These are phyloP conservation scores for Mollisiaceae sp. DNA, from an alignment of 2,329 filamentous ascomycete genomes.

Conservation along the genomic window DNA sequence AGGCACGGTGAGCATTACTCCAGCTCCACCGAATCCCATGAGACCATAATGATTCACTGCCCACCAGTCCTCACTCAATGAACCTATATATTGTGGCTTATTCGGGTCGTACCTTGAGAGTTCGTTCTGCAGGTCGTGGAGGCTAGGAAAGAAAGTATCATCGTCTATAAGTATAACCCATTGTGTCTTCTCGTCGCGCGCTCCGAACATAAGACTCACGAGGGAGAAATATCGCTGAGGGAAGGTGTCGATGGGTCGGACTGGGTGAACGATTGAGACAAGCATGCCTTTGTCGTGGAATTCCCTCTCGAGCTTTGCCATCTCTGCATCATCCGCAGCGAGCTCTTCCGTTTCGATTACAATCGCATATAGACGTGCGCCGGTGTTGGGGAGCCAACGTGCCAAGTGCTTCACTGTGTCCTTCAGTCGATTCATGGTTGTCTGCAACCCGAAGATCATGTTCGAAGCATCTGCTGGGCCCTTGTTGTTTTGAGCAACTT, in stretches of 20 bases:
- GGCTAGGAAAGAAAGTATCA: slow-evolving; percentile 43
- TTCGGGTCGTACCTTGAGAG: slow-evolving; percentile 41
- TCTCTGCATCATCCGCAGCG: slow-evolving; percentile 34
- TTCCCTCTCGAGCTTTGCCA: slow-evolving; percentile 36
- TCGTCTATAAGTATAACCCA: slow-evolving; percentile 42
- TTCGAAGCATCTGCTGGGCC: slow-evolving; percentile 54
- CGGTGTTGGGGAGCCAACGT: slow-evolving; percentile 41
- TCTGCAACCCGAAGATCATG: slow-evolving; percentile 52
- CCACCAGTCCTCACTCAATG: slow-evolving; percentile 41
- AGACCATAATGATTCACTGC: slow-evolving; percentile 41
- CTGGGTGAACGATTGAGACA: slow-evolving; percentile 38
- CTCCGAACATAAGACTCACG: slow-evolving; percentile 47
- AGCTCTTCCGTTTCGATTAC: slow-evolving; percentile 40
- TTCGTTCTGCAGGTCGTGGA: slow-evolving; percentile 38
- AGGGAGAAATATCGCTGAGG: slow-evolving; percentile 52
- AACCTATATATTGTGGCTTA: slow-evolving; percentile 38
- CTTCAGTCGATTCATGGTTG: slow-evolving; percentile 38
- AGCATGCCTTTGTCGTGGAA: slow-evolving; percentile 37
- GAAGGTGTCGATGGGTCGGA: slow-evolving; percentile 34
- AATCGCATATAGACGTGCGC: slow-evolving; percentile 38
- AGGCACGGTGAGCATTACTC: slow-evolving; percentile 38
- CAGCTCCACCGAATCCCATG: slow-evolving; percentile 42
- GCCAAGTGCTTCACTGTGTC: slow-evolving; percentile 40
- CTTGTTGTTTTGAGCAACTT: slow-evolving; percentile 31
- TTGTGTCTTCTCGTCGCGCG: slow-evolving; percentile 45